These are phyloP conservation scores for Leccinellum rugosiceps DNA, from an alignment of 768 basidiomycete genomes.

Conservation along the genomic window DNA sequence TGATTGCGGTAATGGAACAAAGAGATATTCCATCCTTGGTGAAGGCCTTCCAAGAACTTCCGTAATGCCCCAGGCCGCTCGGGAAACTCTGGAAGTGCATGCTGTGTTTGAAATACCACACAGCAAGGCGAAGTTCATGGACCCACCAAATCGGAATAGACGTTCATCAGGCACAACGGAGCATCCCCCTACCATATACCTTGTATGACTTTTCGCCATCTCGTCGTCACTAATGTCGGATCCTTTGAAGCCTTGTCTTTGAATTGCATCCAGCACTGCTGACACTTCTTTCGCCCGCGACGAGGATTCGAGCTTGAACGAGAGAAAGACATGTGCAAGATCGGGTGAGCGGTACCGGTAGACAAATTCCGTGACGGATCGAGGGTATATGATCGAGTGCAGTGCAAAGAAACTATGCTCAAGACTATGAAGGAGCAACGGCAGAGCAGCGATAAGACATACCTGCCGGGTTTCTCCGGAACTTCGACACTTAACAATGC, in stretches of 20 bases:
- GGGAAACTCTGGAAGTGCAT: slow-evolving; percentile 72
- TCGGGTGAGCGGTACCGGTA: slow-evolving; percentile 81
- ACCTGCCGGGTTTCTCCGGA: slow-evolving; percentile 91
- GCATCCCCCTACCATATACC: slow-evolving; percentile 93
- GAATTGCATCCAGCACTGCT: slow-evolving; percentile 61
- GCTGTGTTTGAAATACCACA: neutral
- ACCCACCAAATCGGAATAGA: slow-evolving; percentile 88
- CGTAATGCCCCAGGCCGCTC: slow-evolving; percentile 90
- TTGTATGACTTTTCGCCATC: slow-evolving; percentile 88
- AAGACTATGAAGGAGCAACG: neutral
- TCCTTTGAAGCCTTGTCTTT: slow-evolving; percentile 71
- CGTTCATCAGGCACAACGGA: slow-evolving; percentile 78
- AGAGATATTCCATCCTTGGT: slow-evolving; percentile 89
- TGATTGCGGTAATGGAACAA: slow-evolving; percentile 98
- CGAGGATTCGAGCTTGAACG: slow-evolving; percentile 73
- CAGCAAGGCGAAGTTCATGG: neutral
- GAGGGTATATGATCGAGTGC: slow-evolving; percentile 84
- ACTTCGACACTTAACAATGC: slow-evolving; percentile 92
- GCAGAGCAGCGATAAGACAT: slow-evolving; percentile 18
- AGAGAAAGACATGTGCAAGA: slow-evolving; percentile 83
- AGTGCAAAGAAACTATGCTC: slow-evolving; percentile 75
- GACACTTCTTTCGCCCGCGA: slow-evolving; percentile 57
- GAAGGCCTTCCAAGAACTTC: slow-evolving; percentile 83
- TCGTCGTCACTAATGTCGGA: slow-evolving; percentile 93
- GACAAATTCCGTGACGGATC: slow-evolving; percentile 92